These are phyloP conservation scores for Plantago major DNA, from an alignment of 257 asterid genomes.

Conservation along the genomic window DNA sequence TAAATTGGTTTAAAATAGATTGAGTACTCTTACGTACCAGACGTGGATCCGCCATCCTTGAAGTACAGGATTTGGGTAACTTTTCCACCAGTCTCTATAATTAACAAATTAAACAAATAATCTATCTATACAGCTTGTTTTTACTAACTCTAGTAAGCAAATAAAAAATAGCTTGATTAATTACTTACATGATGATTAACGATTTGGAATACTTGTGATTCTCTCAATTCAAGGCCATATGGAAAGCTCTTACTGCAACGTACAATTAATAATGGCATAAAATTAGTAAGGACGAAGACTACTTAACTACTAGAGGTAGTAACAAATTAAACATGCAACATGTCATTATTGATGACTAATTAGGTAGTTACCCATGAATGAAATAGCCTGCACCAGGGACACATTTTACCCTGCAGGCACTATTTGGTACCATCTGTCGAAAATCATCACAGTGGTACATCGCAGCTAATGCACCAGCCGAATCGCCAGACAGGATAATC, in stretches of 20 bases:
- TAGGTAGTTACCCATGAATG: neutral
- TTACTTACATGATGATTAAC: no score
- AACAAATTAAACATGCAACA: no score
- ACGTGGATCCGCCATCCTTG: neutral
- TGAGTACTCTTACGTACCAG: neutral
- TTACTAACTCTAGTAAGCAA: neutral
- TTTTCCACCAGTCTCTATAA: neutral
- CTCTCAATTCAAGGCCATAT: no score
- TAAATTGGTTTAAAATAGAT: no score
- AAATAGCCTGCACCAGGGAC: neutral
- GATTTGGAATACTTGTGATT: no score
- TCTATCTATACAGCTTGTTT: neutral
- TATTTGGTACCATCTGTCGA: neutral
- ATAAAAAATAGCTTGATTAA: neutral
- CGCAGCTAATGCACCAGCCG: neutral
- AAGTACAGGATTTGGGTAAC: neutral
- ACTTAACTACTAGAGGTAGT: no score
- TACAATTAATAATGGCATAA: no score
- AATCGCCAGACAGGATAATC: neutral
- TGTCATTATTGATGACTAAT: neutral
- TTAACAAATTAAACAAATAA: neutral
- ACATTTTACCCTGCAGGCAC: neutral
- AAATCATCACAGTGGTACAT: neutral
- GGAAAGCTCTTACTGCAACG: no score
- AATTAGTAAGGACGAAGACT: no score